Conservation (phyloP, 495 filamentous ascomycete genomes). For the Penicillium salamii region DNA sequence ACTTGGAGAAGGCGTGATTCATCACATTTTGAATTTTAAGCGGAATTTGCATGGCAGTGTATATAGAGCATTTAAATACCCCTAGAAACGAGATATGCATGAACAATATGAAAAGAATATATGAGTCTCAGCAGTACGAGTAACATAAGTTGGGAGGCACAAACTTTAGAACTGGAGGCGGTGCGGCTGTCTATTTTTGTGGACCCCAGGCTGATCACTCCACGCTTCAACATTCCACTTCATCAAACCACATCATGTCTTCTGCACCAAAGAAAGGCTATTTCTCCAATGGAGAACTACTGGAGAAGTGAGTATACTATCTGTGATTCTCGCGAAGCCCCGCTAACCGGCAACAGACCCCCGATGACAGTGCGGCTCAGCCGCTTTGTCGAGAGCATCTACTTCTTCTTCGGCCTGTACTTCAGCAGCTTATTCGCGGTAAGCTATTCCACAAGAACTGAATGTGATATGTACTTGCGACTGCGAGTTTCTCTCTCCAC, state of each 20-base stretch:
- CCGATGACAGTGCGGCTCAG: slow-evolving; percentile 43
- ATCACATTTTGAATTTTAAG: not conserved
- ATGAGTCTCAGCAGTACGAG: too few relatives aligned
- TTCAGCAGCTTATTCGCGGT: slow-evolving; percentile 45
- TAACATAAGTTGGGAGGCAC: not conserved
- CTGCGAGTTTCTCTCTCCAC: too few relatives aligned
- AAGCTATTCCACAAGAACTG: slow-evolving; percentile 9
- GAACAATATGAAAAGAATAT: not conserved
- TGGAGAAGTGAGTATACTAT: slow-evolving; percentile 31
- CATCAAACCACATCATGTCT: slow-evolving; percentile 34
- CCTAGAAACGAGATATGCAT: slow-evolving; percentile 10
- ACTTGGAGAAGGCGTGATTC: slow-evolving; percentile 9
- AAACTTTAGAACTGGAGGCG: too few relatives aligned
- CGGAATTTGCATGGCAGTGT: slow-evolving; percentile 13
- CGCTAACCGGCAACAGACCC: slow-evolving; percentile 36
- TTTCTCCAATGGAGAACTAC: slow-evolving; percentile 37
- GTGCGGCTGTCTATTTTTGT: slow-evolving; percentile 4
- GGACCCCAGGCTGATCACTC: slow-evolving; percentile 10
- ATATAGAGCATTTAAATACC: slow-evolving; percentile 27
- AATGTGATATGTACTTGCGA: too few relatives aligned
- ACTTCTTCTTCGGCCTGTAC: slow-evolving; percentile 44
- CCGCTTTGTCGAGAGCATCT: slow-evolving; percentile 43
- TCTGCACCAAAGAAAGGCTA: slow-evolving; percentile 22
- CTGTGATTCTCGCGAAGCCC: too few relatives aligned
- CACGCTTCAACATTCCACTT: slow-evolving; percentile 3